Conservation (phyloP, 768 basidiomycete species). For the Boletus huronensis region DNA sequence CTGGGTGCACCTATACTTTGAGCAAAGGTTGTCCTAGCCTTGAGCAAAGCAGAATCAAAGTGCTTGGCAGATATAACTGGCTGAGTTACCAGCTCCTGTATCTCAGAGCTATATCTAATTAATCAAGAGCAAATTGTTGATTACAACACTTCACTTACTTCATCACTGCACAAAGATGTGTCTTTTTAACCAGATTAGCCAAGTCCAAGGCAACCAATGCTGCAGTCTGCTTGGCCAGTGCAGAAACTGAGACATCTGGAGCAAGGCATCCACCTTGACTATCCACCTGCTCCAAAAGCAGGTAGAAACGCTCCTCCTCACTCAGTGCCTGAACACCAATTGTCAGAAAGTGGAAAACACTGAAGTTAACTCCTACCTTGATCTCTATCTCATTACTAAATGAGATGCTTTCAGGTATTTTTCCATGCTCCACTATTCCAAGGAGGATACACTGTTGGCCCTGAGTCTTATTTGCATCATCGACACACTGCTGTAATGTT, state of each 20-base stretch:
- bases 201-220: conserved; percentile 85
- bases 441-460: conserved; percentile 74
- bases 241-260: conserved; percentile 73
- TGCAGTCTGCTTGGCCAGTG: conserved; percentile 83
- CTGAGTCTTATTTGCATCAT: conserved; percentile 51
- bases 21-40: conserved; percentile 74
- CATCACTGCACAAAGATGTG: conserved; percentile 45
- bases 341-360: not conserved
- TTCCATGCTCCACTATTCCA: conserved; percentile 66
- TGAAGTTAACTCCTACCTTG: conserved; percentile 45
- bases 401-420: conserved; percentile 58
- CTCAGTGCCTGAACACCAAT: conserved; percentile 60
- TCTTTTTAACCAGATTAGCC: conserved; percentile 58
- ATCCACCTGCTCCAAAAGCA: conserved; percentile 44
- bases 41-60: conserved; percentile 66
- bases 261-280: conserved; percentile 44
- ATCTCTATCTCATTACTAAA: conserved; percentile 87
- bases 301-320: conserved; percentile 66
- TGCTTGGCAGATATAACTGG: conserved; percentile 45
- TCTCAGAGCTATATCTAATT: conserved; percentile 1
- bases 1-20: conserved; percentile 96
- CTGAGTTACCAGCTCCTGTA: conserved; percentile 5
- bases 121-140: not conserved
- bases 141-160: conserved; percentile 12
- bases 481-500: conserved; percentile 61